Base-by-base conservation (phyloP, 306 rosid species). In the Prunus mira region DNA sequence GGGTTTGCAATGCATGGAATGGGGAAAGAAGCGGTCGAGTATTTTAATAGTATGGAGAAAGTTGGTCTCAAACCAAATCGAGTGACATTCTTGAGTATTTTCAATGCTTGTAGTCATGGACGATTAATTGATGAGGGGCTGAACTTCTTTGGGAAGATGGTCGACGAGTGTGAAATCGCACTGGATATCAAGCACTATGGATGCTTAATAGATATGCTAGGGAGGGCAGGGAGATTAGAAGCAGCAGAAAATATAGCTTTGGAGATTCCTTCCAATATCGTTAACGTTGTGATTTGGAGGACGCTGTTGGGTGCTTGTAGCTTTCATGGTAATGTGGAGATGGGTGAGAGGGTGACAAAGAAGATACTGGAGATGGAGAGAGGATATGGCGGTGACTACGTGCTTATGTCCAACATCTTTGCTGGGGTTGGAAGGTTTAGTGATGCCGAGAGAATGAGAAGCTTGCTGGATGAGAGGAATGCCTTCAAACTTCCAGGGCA, bases 401-500 rank as follows among this genome's bases (percentile, higher is more conserved):
- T 91, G 75, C 93, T 89, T 68, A 89, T 91, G 95, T 91, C 91
- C 71, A 91, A 91, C 81, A 91, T 88, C 30, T 86, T 91, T 72
- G 81, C 84, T 27, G 86, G 91, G 67, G 93, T 74, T 83, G 97
- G 94, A 46, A 89, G 88, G 85, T 85, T 69, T 45, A 57, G 80
- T 19, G 97, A 89, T 80, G 89, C 86, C 28, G 95, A 88, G 89
- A 82, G 79, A 82, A 75, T 84, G 76, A 91, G 97, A 81, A 84
- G 83, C 76, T 49, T 85, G 85, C 80, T 91, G 82, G 91, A 85
- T 60, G 76, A 41, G 72, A 84, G 84, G 72, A 77, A 83, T 67
- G 85, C 83, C 83, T 72, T 69, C 41, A 91, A 91, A 85, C 73
- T 86, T 74, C 89, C 93, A 15, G 97, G 95, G 64, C 85, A 74